A percentile compares a stretch with the other conserved stretches of the same genome.
phyloP scores from a whole-genome alignment of 78 protist species.

The Cavenderia fasciculata region DNA sequence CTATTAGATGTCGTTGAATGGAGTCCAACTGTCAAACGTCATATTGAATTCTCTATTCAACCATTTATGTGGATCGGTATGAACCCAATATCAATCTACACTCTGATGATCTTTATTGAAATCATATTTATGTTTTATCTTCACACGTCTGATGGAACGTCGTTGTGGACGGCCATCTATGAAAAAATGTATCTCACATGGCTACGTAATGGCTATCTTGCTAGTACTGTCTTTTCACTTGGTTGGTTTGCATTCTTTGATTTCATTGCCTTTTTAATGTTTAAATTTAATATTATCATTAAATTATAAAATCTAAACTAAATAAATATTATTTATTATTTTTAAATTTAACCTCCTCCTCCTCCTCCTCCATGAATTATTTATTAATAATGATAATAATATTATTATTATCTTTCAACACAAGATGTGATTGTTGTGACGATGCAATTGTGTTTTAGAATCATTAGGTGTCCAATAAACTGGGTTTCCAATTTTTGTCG shows the following conservation, averaged over 20 bases:
- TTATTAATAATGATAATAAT: no score
- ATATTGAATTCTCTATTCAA: background rate
- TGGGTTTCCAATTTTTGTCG: no score
- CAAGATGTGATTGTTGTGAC: no score
- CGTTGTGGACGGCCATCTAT: constrained; percentile 20
- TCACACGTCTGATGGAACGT: background rate
- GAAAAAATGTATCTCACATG: constrained; percentile 29
- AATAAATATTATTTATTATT: no score
- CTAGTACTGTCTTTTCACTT: constrained; percentile 30
- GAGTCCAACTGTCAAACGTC: background rate
- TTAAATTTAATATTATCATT: constrained; percentile 48
- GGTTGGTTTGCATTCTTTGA: constrained; percentile 58
- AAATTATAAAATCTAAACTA: constrained; percentile 59
- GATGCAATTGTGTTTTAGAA: no score
- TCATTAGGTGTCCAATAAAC: no score
- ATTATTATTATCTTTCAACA: no score
- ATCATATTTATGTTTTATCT: constrained; percentile 65
- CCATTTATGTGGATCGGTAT: constrained; percentile 62
- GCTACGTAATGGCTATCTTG: constrained; percentile 40
- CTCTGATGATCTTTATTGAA: constrained; percentile 64
- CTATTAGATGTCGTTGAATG: constrained; percentile 21
- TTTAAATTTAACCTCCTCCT: no score
- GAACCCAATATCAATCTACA: constrained; percentile 68
- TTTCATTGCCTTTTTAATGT: constrained; percentile 49
- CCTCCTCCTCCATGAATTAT: no score